These are phyloP conservation scores for Candida dubliniensis DNA, from an alignment of 1,139 yeast genomes.

Conservation along the genomic window DNA sequence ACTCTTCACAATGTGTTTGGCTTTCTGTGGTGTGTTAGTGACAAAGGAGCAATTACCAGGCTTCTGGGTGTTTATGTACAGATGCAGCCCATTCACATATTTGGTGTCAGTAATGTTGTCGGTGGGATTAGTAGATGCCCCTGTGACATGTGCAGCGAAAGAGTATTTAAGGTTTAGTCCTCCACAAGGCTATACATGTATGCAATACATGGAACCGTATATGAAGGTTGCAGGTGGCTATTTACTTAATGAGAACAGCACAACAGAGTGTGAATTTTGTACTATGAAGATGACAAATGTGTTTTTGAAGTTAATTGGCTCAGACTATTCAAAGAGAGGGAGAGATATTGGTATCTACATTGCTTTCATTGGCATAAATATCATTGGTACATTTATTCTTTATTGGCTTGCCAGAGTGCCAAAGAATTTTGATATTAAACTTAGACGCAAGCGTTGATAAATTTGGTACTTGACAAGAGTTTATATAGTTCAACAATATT, in stretches of 20 bases:
- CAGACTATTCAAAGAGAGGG: slow-evolving; percentile 54
- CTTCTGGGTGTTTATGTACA: slow-evolving; percentile 57
- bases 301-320: slow-evolving; percentile 44
- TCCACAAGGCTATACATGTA: slow-evolving; percentile 55
- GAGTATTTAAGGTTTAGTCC: slow-evolving; percentile 30
- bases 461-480: background rate
- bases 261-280: slow-evolving; percentile 50
- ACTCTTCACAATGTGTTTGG: slow-evolving; percentile 28
- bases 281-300: slow-evolving; percentile 46
- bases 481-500: too few species aligned
- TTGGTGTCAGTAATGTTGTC: slow-evolving; percentile 38
- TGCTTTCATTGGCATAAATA: slow-evolving; percentile 50
- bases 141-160: slow-evolving; percentile 24
- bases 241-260: slow-evolving; percentile 32
- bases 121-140: slow-evolving; percentile 24
- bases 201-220: slow-evolving; percentile 49
- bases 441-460: background rate
- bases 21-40: slow-evolving; percentile 36
- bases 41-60: slow-evolving; percentile 26
- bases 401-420: slow-evolving; percentile 83
- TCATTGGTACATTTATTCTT: slow-evolving; percentile 48
- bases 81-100: slow-evolving; percentile 68
- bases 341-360: slow-evolving; percentile 65
- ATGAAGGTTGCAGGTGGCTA: slow-evolving; percentile 52
- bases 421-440: slow-evolving; percentile 17